Conservation (phyloP, 768 basidiomycete genomes). For the Boletus rubescentipes region DNA sequence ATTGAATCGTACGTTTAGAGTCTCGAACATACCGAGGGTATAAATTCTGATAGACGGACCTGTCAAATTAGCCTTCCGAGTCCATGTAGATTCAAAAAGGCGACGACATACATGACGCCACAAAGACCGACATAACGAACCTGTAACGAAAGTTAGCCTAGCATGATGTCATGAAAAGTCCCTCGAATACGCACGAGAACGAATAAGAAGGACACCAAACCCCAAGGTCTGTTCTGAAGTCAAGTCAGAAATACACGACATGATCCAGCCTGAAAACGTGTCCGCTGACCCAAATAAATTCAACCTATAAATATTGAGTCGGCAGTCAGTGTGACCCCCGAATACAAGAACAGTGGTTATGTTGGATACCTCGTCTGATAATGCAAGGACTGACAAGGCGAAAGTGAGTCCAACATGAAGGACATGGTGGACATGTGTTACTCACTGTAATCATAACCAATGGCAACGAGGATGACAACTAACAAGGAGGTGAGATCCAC, state of each 20-base stretch:
- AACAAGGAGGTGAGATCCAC: not conserved
- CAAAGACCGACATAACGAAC: conserved; percentile 13
- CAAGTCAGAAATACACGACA: not conserved
- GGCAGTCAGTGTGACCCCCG: not conserved
- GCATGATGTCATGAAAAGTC: not conserved
- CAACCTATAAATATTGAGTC: not conserved
- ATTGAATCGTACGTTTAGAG: too few species aligned
- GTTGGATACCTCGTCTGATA: conserved; percentile 6
- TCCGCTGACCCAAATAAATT: conserved; percentile 7
- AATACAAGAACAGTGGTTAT: not conserved
- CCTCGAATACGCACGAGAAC: not conserved
- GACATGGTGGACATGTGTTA: not conserved
- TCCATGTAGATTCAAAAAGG: not conserved
- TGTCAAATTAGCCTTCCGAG: not conserved
- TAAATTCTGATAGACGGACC: not conserved
- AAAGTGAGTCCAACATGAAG: not conserved
- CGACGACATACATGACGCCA: not conserved
- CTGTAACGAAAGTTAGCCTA: not conserved
- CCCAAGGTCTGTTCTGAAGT: conserved; percentile 4
- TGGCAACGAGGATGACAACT: conserved; percentile 4
- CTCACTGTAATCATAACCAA: conserved; percentile 11
- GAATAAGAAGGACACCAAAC: conserved; percentile 2
- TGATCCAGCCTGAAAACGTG: too few species aligned
- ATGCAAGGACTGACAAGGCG: conserved; percentile 5
- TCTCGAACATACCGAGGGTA: not conserved